Base-by-base conservation (phyloP, 2,329 filamentous ascomycete species). In the Cordyceps tenuipes region DNA sequence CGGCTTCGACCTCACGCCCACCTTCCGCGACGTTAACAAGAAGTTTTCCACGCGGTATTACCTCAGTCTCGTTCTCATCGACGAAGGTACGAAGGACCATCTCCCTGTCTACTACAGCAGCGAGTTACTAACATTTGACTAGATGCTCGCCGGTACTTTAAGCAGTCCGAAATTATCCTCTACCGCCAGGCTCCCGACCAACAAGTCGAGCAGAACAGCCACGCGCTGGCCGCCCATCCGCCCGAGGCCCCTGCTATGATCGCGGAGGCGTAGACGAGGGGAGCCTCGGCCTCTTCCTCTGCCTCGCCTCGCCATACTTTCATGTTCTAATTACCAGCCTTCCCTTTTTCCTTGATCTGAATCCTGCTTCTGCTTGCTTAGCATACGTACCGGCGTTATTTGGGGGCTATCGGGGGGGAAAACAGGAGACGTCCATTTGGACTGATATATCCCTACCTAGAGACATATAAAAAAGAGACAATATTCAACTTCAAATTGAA, bases 21-120 rank as follows among this genome's bases (percentile, higher is more conserved):
- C 94, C 13, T 99, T 99, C 83, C 89, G 94, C 63, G 94, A 99
- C 73, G 95, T 99, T 67, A 99, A 99, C 83, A 99, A 99, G 82
- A 99, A 99, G 77, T 99, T 96, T 75, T 97, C 93, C 29, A 97
- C 93, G 43, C 83, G 94, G 69, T 99, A 99, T 77, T 99, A 99
- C 76, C 83, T 99, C 64, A 97, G 92, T 72, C 78, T 99, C 63
- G 94, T 99, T 23, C 82, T 97, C 66, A 97, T 97, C 66, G 92
- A 97, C 70, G 92, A 97, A 84, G 90, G 90, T 89, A 76, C 66
- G 79, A 72, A 55, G 15, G 21, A 10, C 34, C 12, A 8, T 36
- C 12, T 23, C 17, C 29, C 6, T 39, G 9, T 13, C 17, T 29
- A 29, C 5, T 6, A 29, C 29, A 29, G 21, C 17, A 34, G 23